Evolutionary conservation across 2,329 filamentous ascomycete genomes (phyloP), one percentile per base, ranked within the genome.

Genomic region (Colletotrichum higginsianum): DNA sequence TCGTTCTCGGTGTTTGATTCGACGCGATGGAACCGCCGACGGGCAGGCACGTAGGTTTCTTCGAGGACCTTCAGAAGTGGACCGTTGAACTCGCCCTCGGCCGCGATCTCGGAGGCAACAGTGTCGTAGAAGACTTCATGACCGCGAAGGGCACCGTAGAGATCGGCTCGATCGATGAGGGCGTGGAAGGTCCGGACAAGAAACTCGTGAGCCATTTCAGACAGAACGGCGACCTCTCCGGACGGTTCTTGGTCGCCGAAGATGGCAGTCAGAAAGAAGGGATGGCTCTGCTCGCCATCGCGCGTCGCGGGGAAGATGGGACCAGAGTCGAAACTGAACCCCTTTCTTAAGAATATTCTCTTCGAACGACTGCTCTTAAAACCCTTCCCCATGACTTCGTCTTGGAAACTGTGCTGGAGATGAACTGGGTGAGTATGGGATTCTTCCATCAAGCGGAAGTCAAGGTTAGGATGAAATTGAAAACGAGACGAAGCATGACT

Each of bases 21-120:
- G 12, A 5, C 0, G 2, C n/a, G 18, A 8, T 49, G 42, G 57
- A 49, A 23, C 0, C 0, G 26, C 9, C n/a, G 47, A 11, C 57
- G 65, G 15, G 26, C 49, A 2, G 21, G 18, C 8, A 55, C 9
- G 40, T 49, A 63, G 9, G 40, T 15, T 3, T 2, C n/a, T 2
- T 67, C 65, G 0, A 56, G 3, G 0, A n/a, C 12, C 42, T 55
- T 38, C 7, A 67, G 0, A 13, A 47, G 35, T 0, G 55, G 40
- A 23, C 57, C 57, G 40, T 12, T 56, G 0, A 62, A 62, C 2
- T 55, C 1, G 0, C 57, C 57, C 2, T 62, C 23, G 42, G 38
- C 49, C 0, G 12, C n/a, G 12, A 62, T 11, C 1, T 67, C 1
- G 1, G 49, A 13, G 11, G 57, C 65, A 0, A 67, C 26, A 6